Conservation (phyloP, 768 basidiomycete species). For the Mycena floridula region DNA sequence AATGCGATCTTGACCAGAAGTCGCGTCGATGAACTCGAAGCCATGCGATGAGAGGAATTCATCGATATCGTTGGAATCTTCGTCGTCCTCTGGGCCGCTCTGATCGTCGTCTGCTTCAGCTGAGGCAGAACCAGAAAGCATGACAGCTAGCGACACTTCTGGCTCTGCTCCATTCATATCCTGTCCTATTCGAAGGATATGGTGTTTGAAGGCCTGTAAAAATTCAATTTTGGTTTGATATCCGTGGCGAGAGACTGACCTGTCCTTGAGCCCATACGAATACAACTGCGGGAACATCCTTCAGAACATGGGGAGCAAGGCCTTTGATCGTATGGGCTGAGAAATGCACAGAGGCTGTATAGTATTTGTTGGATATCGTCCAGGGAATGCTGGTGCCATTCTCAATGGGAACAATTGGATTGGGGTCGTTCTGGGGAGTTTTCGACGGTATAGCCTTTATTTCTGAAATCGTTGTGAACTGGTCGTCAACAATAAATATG, state of each 20-base stretch:
- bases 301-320: constrained; percentile 33
- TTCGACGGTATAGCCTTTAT: constrained; percentile 2
- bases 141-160: constrained; percentile 70
- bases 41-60: constrained; percentile 60
- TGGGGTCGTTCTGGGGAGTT: too few species aligned
- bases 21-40: constrained; percentile 70
- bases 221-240: constrained; percentile 4
- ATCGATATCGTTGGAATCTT: constrained; percentile 55
- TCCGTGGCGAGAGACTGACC: constrained; percentile 32
- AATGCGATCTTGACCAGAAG: not conserved
- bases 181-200: constrained; percentile 42
- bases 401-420: too few species aligned
- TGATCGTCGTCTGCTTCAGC: constrained; percentile 8
- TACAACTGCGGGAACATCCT: constrained; percentile 60
- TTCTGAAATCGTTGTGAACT: constrained; percentile 5
- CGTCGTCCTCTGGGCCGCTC: constrained; percentile 23
- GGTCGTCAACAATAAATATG: constrained; percentile 17
- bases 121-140: constrained; percentile 25
- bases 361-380: constrained; percentile 79
- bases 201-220: constrained; percentile 51
- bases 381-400: constrained; percentile 44
- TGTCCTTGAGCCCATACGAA: constrained; percentile 67
- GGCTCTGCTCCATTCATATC: constrained; percentile 47
- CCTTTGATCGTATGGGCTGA: constrained; percentile 40
- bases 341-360: constrained; percentile 72